phyloP scores from a whole-genome alignment of 176 grass and related monocot genomes.

The Hordeum vulgare region MorexV3_pseudomolecules_assembly NC_058524.1:68389784-68390283 shows the following conservation, averaged over 20 bases:
- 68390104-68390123: not conserved
- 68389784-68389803: constrained; percentile 12
- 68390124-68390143: not conserved
- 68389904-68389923: not conserved
- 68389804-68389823: constrained; percentile 1
- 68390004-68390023: too few species aligned
- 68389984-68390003: not conserved
- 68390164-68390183: not conserved
- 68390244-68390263: not conserved
- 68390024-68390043: too few species aligned
- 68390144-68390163: too few species aligned
- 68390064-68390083: not conserved
- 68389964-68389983: not conserved
- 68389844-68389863: constrained; percentile 33
- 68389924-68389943: not conserved
- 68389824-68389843: constrained; percentile 4
- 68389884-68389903: not conserved
- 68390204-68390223: constrained; percentile 9
- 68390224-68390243: not conserved
- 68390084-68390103: not conserved
- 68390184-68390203: constrained; percentile 1
- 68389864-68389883: not conserved
- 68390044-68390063: not conserved
- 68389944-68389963: not conserved
- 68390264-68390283: not conserved